phyloP scores from a whole-genome alignment of 202 grass and related monocot genomes.

The Elaeis oleifera region DNA sequence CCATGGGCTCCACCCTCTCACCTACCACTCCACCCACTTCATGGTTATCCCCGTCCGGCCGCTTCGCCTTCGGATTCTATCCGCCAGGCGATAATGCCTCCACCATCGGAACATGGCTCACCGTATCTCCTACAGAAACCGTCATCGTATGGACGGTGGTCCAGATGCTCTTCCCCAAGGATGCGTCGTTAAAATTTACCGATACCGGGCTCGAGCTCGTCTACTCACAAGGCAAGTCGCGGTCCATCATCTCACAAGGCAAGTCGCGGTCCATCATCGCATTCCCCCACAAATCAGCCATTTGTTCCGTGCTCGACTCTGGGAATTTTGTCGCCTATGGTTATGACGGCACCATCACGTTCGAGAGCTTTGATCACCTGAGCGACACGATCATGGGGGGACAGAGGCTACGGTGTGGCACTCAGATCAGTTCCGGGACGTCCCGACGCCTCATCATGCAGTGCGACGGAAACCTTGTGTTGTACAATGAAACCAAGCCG shows the following conservation, averaged over 20 bases:
- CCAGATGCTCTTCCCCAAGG: neutral
- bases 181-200: neutral
- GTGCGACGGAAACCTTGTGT: slow-evolving; percentile 29
- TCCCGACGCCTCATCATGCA: slow-evolving; percentile 19
- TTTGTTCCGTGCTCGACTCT: slow-evolving; percentile 20
- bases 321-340: slow-evolving; percentile 30
- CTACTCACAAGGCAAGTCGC: slow-evolving; percentile 18
- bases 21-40: neutral
- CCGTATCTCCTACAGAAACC: neutral
- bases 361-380: slow-evolving; percentile 23
- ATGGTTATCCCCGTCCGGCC: slow-evolving; percentile 29
- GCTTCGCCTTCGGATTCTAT: slow-evolving; percentile 40
- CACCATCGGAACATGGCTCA: slow-evolving; percentile 31
- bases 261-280: slow-evolving; percentile 7
- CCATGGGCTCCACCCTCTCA: slow-evolving; percentile 1
- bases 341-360: neutral
- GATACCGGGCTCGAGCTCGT: slow-evolving; percentile 4
- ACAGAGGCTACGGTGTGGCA: slow-evolving; percentile 11
- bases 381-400: slow-evolving; percentile 29
- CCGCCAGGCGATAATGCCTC: slow-evolving; percentile 13
- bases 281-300: neutral
- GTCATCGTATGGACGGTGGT: slow-evolving; percentile 25
- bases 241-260: slow-evolving; percentile 12
- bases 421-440: slow-evolving; percentile 22
- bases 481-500: neutral